Evolutionary conservation across 2,329 filamentous ascomycete genomes (phyloP), one percentile per base, ranked within the genome.

Genomic region (Ophiosphaerella narmari): DNA sequence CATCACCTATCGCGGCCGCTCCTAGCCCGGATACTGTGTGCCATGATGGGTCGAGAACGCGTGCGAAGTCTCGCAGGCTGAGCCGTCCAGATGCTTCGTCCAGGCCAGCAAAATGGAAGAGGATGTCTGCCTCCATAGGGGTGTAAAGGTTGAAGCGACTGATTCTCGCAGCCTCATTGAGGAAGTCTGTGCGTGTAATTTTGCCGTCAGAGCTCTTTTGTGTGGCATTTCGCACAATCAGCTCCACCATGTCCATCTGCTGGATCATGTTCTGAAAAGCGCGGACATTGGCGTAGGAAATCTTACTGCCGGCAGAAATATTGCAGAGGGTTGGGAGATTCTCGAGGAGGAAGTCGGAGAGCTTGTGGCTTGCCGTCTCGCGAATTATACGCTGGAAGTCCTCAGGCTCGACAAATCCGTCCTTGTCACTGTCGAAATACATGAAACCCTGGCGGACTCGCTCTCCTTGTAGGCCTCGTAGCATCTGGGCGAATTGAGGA

Each of bases 231-330:
- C 91, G 86, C 59, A 99, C 84, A 69, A 99, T 91, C 60, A 96
- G 80, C 78, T 99, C 94, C 42, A 97, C 90, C 66, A 97, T 83
- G 68, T 99, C 94, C 90, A 99, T 97, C 77, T 97, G 92, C 67
- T 89, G 87, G 65, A 99, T 93, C 75, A 99, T 87, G 73, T 99
- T 99, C 79, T 96, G 92, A 79, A 99, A 99, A 33, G 94, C 94
- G 60, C 94, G 86, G 29, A 99, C 94, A 71, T 96, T 97, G 72
- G 94, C 91, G 71, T 99, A 99, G 6, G 92, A 97, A 63, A 99
- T 94, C 78, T 95, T 96, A 79, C 86, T 94, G 55, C 91, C 87
- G 31, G 87, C 81, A 7, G 90, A 91, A 73, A 97, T 96, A 77
- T 97, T 97, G 84, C 93, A 97, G 35, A 99, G 84, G 1, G 91